phyloP scores from a whole-genome alignment of 345 rosid species.

The Adansonia digitata region DNA sequence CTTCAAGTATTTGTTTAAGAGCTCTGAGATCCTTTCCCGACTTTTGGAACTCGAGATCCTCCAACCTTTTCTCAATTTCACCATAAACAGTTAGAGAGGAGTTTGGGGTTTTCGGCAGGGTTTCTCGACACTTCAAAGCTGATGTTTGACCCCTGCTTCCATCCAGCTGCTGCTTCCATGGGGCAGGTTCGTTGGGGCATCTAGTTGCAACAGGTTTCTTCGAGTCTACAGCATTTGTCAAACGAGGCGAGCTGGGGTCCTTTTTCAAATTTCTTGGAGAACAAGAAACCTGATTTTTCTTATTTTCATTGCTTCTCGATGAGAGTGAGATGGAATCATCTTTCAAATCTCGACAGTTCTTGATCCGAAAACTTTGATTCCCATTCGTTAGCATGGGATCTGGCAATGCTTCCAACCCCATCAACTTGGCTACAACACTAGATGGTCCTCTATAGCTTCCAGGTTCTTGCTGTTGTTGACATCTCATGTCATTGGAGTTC shows the following conservation, averaged over 20 bases:
- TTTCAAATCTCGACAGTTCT: conserved; percentile 20
- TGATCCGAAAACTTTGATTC: conserved; percentile 18
- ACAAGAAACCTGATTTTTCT: conserved; percentile 31
- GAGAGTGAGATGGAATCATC: conserved; percentile 22
- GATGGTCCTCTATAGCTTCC: conserved; percentile 55
- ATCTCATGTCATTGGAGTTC: conserved; percentile 7
- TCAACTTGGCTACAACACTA: conserved; percentile 74
- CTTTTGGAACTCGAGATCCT: conserved; percentile 67
- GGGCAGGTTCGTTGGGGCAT: conserved; percentile 60
- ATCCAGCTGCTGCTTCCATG: conserved; percentile 61
- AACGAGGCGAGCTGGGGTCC: conserved; percentile 40
- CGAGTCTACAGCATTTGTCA: conserved; percentile 36
- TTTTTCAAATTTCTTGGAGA: conserved; percentile 46
- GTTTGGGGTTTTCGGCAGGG: conserved; percentile 25
- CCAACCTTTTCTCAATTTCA: conserved; percentile 75
- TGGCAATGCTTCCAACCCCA: conserved; percentile 79
- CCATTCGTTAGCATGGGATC: conserved; percentile 24
- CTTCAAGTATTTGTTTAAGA: conserved; percentile 84
- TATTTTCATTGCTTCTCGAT: conserved; percentile 29
- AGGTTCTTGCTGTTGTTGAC: conserved; percentile 45
- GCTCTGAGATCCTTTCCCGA: conserved; percentile 91
- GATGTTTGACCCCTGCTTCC: conserved; percentile 42
- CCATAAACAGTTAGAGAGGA: conserved; percentile 56
- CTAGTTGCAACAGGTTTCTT: conserved; percentile 43
- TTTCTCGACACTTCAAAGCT: conserved; percentile 23